A percentile compares a stretch with the other conserved stretches of the same genome.
phyloP scores from a whole-genome alignment of 2,329 filamentous ascomycete genomes.

The Colletotrichum theobromicola region DNA sequence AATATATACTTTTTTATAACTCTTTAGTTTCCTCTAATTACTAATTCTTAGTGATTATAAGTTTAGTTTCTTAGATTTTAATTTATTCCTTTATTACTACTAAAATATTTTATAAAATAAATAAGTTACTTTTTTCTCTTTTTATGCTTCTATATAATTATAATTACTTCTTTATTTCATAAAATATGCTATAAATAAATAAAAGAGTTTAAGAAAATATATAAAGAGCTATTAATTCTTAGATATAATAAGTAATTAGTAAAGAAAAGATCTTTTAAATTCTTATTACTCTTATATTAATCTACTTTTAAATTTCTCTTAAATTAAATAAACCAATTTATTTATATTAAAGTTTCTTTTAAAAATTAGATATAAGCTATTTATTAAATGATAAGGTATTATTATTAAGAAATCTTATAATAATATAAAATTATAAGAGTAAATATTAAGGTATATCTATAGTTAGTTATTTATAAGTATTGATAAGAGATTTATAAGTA shows the following conservation, averaged over 20 bases:
- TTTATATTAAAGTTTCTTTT: too few relatives aligned
- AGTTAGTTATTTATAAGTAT: too few relatives aligned
- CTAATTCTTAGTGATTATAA: too few relatives aligned
- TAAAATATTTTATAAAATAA: background rate
- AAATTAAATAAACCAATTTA: background rate
- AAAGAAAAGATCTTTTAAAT: background rate
- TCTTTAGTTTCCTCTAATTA: too few relatives aligned
- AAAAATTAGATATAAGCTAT: too few relatives aligned
- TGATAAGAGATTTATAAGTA: too few relatives aligned
- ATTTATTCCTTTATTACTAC: background rate
- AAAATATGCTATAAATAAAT: background rate
- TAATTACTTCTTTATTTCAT: background rate
- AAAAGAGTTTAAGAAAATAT: background rate
- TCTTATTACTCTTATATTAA: background rate
- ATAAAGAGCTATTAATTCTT: background rate
- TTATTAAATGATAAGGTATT: too few relatives aligned
- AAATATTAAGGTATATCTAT: too few relatives aligned
- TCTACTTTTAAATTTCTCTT: background rate
- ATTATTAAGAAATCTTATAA: too few relatives aligned
- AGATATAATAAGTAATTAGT: background rate
- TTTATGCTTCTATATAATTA: background rate
- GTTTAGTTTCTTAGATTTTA: background rate
- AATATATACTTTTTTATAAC: too few relatives aligned
- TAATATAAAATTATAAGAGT: too few relatives aligned
- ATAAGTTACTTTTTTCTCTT: background rate